phyloP scores from a whole-genome alignment of 805 yeast genomes.

The Wickerhamiella musiphila region DNA sequence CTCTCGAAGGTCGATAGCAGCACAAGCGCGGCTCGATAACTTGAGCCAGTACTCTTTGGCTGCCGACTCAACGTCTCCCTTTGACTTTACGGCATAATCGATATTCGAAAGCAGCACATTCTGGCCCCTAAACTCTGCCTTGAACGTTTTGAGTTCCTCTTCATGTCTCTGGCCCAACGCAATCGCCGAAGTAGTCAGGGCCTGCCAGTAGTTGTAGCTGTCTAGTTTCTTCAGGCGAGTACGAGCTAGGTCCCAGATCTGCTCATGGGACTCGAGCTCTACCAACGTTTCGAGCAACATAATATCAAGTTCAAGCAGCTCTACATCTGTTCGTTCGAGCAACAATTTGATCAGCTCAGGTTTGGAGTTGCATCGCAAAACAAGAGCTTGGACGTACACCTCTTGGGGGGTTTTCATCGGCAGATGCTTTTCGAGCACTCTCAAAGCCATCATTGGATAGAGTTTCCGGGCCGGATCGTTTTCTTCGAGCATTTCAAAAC shows the following conservation, averaged over 20 bases:
- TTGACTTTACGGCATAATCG: conserved; percentile 23
- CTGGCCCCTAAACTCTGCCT: conserved; percentile 27
- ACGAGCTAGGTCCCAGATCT: conserved; percentile 26
- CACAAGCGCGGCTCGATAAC: conserved; percentile 44
- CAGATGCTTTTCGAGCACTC: conserved; percentile 33
- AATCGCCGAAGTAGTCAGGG: conserved; percentile 30
- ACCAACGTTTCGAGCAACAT: conserved; percentile 28
- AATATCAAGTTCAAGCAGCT: conserved; percentile 47
- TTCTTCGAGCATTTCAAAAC: conserved; percentile 23
- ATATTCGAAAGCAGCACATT: conserved; percentile 40
- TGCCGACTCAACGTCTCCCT: conserved; percentile 10
- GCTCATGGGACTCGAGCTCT: conserved; percentile 26
- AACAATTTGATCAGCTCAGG: conserved; percentile 23
- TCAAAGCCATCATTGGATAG: conserved; percentile 43
- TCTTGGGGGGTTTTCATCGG: conserved; percentile 51
- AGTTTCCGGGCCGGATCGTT: conserved; percentile 31
- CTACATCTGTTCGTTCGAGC: conserved; percentile 10
- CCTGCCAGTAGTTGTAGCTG: conserved; percentile 64
- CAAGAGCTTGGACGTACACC: conserved; percentile 36
- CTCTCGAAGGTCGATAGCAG: conserved; percentile 39
- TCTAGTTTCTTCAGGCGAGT: conserved; percentile 37
- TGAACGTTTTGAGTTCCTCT: conserved; percentile 21
- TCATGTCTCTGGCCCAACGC: conserved; percentile 22
- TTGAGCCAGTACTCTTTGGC: conserved; percentile 25
- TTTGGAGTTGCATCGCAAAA: conserved; percentile 27